Evolutionary conservation across 495 filamentous ascomycete genomes (phyloP).

Genomic region (Hyaloscypha variabilis): DNA sequence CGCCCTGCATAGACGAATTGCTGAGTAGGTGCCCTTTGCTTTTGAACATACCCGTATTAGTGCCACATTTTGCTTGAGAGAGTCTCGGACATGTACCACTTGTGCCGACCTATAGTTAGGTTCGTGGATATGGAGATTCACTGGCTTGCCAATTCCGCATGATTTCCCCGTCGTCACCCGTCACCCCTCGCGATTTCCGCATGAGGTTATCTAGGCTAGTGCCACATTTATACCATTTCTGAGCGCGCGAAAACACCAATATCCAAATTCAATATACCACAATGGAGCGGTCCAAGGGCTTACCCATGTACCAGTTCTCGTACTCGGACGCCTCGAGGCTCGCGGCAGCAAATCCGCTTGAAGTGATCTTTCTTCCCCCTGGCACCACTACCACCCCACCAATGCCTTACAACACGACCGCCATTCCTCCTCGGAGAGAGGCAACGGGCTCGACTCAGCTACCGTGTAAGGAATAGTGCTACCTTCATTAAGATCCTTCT

Average conservation of each 20-base stretch:
- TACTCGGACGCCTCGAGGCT: not conserved
- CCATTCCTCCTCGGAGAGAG: conserved; percentile 78
- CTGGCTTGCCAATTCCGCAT: not conserved
- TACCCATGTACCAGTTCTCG: not conserved
- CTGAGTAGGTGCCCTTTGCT: not conserved
- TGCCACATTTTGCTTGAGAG: not conserved
- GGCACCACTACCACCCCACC: not conserved
- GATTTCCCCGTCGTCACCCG: not conserved
- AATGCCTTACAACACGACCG: conserved; percentile 93
- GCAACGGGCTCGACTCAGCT: conserved; percentile 82
- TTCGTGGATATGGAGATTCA: not conserved
- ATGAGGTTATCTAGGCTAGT: not conserved
- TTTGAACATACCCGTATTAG: not conserved
- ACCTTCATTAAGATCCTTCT: conserved; percentile 15
- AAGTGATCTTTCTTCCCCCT: too few relatives aligned
- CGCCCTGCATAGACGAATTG: not conserved
- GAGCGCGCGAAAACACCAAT: not conserved
- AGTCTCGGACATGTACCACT: not conserved
- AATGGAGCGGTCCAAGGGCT: not conserved
- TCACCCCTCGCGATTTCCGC: too few relatives aligned
- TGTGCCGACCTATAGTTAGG: not conserved
- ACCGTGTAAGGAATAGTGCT: conserved; percentile 64
- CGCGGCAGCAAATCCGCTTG: too few relatives aligned
- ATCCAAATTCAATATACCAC: not conserved
- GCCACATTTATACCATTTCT: not conserved